Percentiles rank a stretch among this genome's conserved stretches.
phyloP scores from a whole-genome alignment of 2,329 filamentous ascomycete genomes.

The Xylariaceae sp. region DNA sequence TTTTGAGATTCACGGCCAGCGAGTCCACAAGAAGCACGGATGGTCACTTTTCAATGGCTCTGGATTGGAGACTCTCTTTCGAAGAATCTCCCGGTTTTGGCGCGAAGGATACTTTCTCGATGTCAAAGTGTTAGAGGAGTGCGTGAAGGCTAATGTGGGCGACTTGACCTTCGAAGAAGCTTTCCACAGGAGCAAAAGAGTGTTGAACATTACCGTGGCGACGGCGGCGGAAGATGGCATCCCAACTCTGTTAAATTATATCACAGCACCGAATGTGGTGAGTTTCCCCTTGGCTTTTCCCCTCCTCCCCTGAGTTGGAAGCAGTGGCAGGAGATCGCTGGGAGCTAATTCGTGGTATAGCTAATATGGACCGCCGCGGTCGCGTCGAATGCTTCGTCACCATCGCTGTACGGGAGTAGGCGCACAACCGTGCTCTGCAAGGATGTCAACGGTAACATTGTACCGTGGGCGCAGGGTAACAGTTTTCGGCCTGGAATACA shows the following conservation, averaged over 20 bases:
- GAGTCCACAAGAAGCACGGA: constrained; percentile 27
- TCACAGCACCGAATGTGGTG: constrained; percentile 89
- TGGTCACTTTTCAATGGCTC: constrained; percentile 37
- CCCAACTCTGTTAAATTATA: constrained; percentile 81
- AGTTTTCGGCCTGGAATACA: constrained; percentile 66
- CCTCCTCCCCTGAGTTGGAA: not conserved
- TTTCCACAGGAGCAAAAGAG: constrained; percentile 74
- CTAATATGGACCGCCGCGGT: constrained; percentile 76
- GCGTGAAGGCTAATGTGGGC: constrained; percentile 77
- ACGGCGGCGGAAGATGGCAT: constrained; percentile 68
- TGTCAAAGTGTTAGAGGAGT: constrained; percentile 73
- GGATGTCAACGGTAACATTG: constrained; percentile 63
- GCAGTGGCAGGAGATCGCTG: not conserved
- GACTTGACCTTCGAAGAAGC: constrained; percentile 92
- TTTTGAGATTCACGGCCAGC: constrained; percentile 49
- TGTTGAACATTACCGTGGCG: constrained; percentile 87
- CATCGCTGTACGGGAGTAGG: constrained; percentile 59
- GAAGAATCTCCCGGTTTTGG: constrained; percentile 63
- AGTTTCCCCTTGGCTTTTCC: constrained; percentile 32
- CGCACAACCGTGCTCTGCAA: constrained; percentile 69
- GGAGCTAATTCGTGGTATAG: constrained; percentile 36
- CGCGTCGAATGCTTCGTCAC: constrained; percentile 64
- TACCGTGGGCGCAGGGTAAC: constrained; percentile 64
- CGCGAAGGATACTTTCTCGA: constrained; percentile 80
- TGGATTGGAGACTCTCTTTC: constrained; percentile 54